phyloP scores from a whole-genome alignment of 2,329 filamentous ascomycete species.

The Aspergillus unguis region DNA sequence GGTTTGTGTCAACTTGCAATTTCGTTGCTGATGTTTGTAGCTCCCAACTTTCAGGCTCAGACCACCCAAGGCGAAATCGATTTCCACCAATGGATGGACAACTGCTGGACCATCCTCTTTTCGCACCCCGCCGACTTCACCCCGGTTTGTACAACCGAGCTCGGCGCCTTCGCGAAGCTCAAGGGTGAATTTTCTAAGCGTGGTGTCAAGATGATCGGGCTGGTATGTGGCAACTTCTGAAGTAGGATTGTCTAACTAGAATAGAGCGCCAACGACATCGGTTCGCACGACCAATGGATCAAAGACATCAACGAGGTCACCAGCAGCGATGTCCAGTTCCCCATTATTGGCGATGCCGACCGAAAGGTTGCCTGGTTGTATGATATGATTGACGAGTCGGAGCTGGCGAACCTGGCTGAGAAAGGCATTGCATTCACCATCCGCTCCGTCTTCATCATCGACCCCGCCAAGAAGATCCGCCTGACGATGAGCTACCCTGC shows the following conservation, averaged over 20 bases:
- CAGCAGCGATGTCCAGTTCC: conserved; percentile 67
- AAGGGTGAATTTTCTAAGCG: conserved; percentile 84
- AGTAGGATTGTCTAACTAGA: background rate
- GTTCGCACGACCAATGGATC: conserved; percentile 81
- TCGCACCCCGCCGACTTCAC: conserved; percentile 79
- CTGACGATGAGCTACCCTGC: conserved; percentile 91
- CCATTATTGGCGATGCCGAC: conserved; percentile 78
- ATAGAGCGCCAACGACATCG: conserved; percentile 72
- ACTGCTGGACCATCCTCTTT: conserved; percentile 67
- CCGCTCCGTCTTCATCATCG: conserved; percentile 90
- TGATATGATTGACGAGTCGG: conserved; percentile 81
- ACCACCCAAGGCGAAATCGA: conserved; percentile 64
- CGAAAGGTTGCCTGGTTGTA: conserved; percentile 72
- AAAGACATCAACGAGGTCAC: conserved; percentile 80
- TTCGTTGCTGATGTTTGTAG: conserved; percentile 24
- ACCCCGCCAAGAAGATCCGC: conserved; percentile 89
- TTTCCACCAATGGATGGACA: conserved; percentile 67
- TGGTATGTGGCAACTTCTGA: conserved; percentile 45
- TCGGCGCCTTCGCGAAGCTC: conserved; percentile 87
- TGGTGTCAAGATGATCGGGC: conserved; percentile 84
- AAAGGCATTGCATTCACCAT: conserved; percentile 81
- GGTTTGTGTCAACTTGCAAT: background rate
- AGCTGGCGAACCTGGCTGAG: conserved; percentile 73
- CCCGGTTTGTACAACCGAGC: conserved; percentile 92
- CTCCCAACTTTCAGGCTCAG: conserved; percentile 65